Base-by-base conservation (phyloP, 2,329 filamentous ascomycete genomes). In the Hypoxylon rubiginosum region DNA sequence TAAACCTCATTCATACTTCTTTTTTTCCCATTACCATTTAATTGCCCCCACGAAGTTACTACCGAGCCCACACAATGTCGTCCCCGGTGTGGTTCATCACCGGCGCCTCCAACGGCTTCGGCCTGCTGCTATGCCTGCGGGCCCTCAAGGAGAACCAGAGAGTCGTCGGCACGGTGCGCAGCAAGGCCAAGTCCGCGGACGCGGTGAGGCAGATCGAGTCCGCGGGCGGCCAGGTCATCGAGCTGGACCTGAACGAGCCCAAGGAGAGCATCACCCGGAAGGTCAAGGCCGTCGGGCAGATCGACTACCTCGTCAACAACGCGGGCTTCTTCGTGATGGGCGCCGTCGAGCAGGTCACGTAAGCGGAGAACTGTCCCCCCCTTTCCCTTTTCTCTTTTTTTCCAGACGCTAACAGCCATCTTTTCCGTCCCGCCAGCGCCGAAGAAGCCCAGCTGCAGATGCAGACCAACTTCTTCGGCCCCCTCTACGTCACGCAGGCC, bases 51-150 rank as follows among this genome's bases (percentile, higher is more conserved):
- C 41, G 46, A 39, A 48, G 45, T 30, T n/a, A 50, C 34, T 17
- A 21, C 32, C 15, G 32, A 55, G 15, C 30, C 24, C 26, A 28
- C 54, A 63, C 8, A 11, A 74, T 74, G 72, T 71, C 72, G 21
- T 64, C 72, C 30, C 71, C 73, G 1, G 59, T 69, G 3, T 75
- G 72, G 72, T 71, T 79, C 28, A 78, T 79, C 55, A 80, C 78
- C 7, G 78, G 78, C 10, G 76, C 74, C 43, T 78, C 76, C 1
- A 76, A 74, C 39, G 78, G 78, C 52, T 73, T 79, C 30, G 77
- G 78, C 11, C 66, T 76, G 5, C 49, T 73, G 2, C 69, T 79
- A 28, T 69, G 71, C 34, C 69, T 75, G 2, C 71, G 72, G 2
- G 76, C 71, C 2, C 73, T 79, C 1, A 67, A 71, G 43, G 73